phyloP scores from a whole-genome alignment of 2,329 filamentous ascomycete species.

The Emmonsiellopsis sp. region DNA sequence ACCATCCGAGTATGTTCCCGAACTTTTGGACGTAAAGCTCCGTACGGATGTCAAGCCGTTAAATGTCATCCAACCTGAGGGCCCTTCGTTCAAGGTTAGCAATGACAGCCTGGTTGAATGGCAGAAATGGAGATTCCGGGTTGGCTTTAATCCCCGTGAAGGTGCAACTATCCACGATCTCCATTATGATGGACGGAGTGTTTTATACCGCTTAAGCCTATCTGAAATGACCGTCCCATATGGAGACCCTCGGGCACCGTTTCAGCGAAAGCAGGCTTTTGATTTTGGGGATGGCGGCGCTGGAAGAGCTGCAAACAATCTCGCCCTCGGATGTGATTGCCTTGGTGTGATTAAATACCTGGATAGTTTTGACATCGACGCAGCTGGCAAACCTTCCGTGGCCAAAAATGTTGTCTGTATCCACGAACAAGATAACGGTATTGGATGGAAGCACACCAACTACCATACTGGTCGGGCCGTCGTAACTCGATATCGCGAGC shows the following conservation, averaged over 20 bases:
- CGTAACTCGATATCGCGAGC: conserved; percentile 51
- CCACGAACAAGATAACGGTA: conserved; percentile 61
- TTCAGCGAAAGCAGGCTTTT: conserved; percentile 59
- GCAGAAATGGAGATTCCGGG: conserved; percentile 59
- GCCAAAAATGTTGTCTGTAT: conserved; percentile 56
- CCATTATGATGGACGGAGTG: conserved; percentile 50
- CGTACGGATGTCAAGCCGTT: conserved; percentile 54
- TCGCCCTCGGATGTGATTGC: conserved; percentile 59
- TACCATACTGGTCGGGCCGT: conserved; percentile 54
- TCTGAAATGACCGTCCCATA: conserved; percentile 61
- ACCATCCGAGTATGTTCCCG: conserved; percentile 42
- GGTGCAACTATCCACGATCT: conserved; percentile 59
- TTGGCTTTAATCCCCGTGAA: conserved; percentile 61
- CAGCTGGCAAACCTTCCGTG: conserved; percentile 42
- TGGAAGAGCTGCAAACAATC: conserved; percentile 54
- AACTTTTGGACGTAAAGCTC: conserved; percentile 40
- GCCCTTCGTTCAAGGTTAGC: conserved; percentile 52
- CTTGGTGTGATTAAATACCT: conserved; percentile 56
- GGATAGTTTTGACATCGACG: conserved; percentile 41
- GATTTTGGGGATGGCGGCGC: conserved; percentile 59
- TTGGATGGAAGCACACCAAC: conserved; percentile 63
- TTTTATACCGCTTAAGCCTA: conserved; percentile 56
- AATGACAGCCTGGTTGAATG: conserved; percentile 43
- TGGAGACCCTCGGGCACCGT: conserved; percentile 52
- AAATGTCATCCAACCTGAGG: conserved; percentile 58